phyloP scores from a whole-genome alignment of 805 yeast genomes.

The Kodamaea kakaduensis region DNA sequence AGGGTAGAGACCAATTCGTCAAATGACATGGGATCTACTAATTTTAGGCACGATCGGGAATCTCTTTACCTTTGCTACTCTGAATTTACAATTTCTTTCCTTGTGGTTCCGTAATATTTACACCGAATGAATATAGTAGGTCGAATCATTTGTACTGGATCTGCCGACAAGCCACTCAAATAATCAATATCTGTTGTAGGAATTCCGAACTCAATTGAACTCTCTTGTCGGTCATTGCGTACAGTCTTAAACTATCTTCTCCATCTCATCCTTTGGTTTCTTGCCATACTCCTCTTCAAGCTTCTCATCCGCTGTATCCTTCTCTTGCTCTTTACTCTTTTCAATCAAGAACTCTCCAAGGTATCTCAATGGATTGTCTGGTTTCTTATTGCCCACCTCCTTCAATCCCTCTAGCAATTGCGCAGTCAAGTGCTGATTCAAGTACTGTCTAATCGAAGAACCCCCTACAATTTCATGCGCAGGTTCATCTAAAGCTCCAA shows the following conservation, averaged over 20 bases:
- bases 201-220: too few relatives aligned
- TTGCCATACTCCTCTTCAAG: too few relatives aligned
- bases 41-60: too few relatives aligned
- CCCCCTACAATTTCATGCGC: slow-evolving; percentile 61
- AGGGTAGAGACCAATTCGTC: too few relatives aligned
- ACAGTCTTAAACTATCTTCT: neutral
- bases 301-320: neutral
- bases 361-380: slow-evolving; percentile 50
- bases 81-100: too few relatives aligned
- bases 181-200: too few relatives aligned
- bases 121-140: too few relatives aligned
- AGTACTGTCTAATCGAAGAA: slow-evolving; percentile 64
- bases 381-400: slow-evolving; percentile 46
- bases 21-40: too few relatives aligned
- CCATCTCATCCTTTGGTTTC: neutral
- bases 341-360: slow-evolving; percentile 54
- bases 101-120: too few relatives aligned
- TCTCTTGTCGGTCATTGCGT: neutral
- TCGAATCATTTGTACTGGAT: too few relatives aligned
- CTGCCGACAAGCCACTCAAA: too few relatives aligned
- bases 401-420: slow-evolving; percentile 61
- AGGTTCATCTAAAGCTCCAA: slow-evolving; percentile 16
- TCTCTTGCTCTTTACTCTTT: slow-evolving; percentile 7
- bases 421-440: slow-evolving; percentile 62
- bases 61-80: too few relatives aligned